A percentile compares a stretch with the other conserved stretches of the same genome.
phyloP scores from a whole-genome alignment of 2,329 filamentous ascomycete species.

The Bisporella sp. region DNA sequence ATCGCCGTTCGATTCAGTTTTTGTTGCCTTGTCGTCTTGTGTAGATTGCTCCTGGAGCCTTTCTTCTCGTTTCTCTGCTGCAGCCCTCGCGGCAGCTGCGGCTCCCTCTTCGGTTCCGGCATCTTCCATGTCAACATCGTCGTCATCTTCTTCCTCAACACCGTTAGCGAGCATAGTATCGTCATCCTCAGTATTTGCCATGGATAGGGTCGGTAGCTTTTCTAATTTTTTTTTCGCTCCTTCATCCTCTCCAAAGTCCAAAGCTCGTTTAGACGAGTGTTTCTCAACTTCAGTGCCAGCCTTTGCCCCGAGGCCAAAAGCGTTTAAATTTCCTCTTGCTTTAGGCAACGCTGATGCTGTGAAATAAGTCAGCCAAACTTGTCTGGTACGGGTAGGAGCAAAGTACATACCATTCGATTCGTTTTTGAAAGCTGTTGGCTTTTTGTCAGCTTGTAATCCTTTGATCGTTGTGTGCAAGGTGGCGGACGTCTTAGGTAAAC shows the following conservation, averaged over 20 bases:
- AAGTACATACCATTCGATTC: constrained; percentile 31
- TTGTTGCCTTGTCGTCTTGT: constrained; percentile 31
- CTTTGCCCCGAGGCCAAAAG: constrained; percentile 75
- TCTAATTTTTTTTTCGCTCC: constrained; percentile 81
- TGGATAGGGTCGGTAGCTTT: constrained; percentile 73
- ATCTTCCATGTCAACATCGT: constrained; percentile 68
- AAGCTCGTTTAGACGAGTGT: constrained; percentile 60
- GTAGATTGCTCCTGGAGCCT: constrained; percentile 36
- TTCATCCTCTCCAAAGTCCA: constrained; percentile 86
- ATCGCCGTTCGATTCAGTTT: constrained; percentile 30
- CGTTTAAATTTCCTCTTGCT: constrained; percentile 67
- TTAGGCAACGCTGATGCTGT: constrained; percentile 50
- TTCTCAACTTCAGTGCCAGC: constrained; percentile 59
- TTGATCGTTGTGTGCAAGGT: constrained; percentile 33
- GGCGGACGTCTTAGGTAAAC: constrained; percentile 36
- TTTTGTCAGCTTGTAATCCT: constrained; percentile 35
- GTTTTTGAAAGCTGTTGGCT: constrained; percentile 32
- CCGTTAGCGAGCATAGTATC: constrained; percentile 47
- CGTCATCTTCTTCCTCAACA: constrained; percentile 49
- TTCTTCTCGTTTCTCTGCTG: constrained; percentile 77
- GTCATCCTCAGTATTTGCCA: constrained; percentile 54
- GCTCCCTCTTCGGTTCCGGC: constrained; percentile 82
- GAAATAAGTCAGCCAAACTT: constrained; percentile 1
- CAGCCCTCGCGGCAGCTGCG: constrained; percentile 75
- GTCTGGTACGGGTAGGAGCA: neutral